phyloP scores from a whole-genome alignment of 257 asterid species.

The Forsythia viridissima region DNA sequence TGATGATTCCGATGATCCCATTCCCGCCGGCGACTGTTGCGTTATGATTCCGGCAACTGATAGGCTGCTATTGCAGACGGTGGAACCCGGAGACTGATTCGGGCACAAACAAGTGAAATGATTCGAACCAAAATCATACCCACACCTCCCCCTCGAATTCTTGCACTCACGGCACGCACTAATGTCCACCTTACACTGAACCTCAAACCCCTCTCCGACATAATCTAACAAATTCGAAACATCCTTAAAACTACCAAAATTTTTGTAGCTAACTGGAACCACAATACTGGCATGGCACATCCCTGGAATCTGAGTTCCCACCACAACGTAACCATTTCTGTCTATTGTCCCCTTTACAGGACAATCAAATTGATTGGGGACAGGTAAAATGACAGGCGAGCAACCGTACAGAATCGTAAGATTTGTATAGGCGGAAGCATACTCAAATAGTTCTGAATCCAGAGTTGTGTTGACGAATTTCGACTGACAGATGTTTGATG shows the following conservation, averaged over 20 bases:
- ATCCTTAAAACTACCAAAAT: constrained; percentile 19
- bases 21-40: background rate
- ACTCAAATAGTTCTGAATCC: constrained; percentile 43
- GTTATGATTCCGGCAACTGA: background rate
- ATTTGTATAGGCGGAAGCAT: constrained; percentile 36
- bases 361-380: constrained; percentile 42
- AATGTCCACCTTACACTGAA: constrained; percentile 37
- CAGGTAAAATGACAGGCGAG: constrained; percentile 26
- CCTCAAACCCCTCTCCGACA: constrained; percentile 48
- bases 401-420: constrained; percentile 54
- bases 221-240: constrained; percentile 11
- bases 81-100: constrained; percentile 17
- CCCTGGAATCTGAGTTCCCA: constrained; percentile 37
- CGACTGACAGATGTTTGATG: constrained; percentile 39
- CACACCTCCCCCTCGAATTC: constrained; percentile 58
- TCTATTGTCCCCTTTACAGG: constrained; percentile 35
- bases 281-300: constrained; percentile 47
- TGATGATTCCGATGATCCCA: background rate
- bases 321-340: constrained; percentile 28
- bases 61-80: constrained; percentile 12
- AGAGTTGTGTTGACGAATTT: constrained; percentile 41
- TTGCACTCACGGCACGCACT: constrained; percentile 40
- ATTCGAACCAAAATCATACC: constrained; percentile 27
- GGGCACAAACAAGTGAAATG: constrained; percentile 52
- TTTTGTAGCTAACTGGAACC: constrained; percentile 35